Evolutionary conservation across 1,284 basidiomycete genomes (phyloP), one percentile per base, ranked within the genome.

Genomic region (Sporisorium iseilematis-ciliati): DNA sequence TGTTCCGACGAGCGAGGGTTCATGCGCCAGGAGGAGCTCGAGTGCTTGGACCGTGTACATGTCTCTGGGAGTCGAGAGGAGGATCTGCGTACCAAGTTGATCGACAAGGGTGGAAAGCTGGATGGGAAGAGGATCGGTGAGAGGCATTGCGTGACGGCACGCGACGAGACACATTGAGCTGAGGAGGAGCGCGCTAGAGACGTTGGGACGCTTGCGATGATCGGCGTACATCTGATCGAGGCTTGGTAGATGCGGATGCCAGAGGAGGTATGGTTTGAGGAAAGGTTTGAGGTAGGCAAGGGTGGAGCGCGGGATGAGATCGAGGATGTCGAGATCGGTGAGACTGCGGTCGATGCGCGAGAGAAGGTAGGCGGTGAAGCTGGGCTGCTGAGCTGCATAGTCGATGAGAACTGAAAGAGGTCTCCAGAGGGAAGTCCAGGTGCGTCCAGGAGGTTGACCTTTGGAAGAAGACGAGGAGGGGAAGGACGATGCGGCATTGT

Each of bases 381-480:
- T 65, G 29, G 68, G 65, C 33, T 76, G 74, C 40, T 68, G 68
- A 0, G 74, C 68, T 31, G 74, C 74, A 42, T 76, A 76, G 62
- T 68, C 74, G 57, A 76, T 68, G 41, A 76, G 59, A n/a, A 76
- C 68, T 4, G 74, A 72, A 18, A 76, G 41, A 0, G 74, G 74
- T 49, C 68, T 56, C 74, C 74, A 76, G 16, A 75, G 66, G 16
- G 73, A 75, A 5, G 73, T 75, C 73, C 73, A 75, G 2, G 73
- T 75, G 21, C 73, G 67, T 23, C 73, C 73, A 7, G 67, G 73
- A n/a, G 67, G 60, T 29, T 71, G 67, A 7, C 52, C 56, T 38
- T 65, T 64, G 23, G 54, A 12, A 10, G 54, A 46, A 21, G 52
- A 54, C n/a, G 40, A 43, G 8, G 62, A 43, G 2, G 49, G 25